A percentile compares a stretch with the other conserved stretches of the same genome.
These are phyloP conservation scores for Emericellopsis cladophorae DNA, from an alignment of 2,329 filamentous ascomycete species.

Conservation along the genomic window DNA sequence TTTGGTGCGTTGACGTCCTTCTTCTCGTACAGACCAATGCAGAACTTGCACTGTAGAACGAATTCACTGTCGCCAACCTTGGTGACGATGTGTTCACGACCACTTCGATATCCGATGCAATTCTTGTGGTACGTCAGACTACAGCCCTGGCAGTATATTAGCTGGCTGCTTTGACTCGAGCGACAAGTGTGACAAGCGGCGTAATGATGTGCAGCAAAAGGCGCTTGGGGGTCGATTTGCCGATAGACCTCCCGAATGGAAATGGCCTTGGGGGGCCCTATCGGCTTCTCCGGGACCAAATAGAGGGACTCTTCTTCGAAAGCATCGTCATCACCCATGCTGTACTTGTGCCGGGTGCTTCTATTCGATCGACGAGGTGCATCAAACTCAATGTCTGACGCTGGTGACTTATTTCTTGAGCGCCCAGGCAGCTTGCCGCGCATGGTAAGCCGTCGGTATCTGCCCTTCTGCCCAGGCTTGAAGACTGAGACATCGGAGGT, in stretches of 20 bases:
- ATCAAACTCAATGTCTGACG: conserved; percentile 41
- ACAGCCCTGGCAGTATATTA: conserved; percentile 39
- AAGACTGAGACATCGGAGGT: conserved; percentile 3
- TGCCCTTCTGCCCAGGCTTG: too few relatives aligned
- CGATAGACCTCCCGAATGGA: conserved; percentile 66
- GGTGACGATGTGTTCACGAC: conserved; percentile 77
- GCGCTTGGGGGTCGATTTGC: conserved; percentile 42
- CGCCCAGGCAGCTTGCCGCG: too few relatives aligned
- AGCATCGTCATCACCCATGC: conserved; percentile 37
- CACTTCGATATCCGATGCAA: conserved; percentile 64
- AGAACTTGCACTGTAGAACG: conserved; percentile 81
- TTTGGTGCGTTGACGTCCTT: conserved; percentile 61
- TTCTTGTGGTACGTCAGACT: conserved; percentile 53
- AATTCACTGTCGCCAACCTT: conserved; percentile 69
- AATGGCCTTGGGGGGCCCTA: conserved; percentile 37
- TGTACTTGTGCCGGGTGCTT: conserved; percentile 26
- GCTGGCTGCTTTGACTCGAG: conserved; percentile 38
- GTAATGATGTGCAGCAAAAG: conserved; percentile 60
- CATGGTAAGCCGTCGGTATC: too few relatives aligned
- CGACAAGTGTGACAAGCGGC: conserved; percentile 60
- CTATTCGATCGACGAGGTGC: conserved; percentile 34
- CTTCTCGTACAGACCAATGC: conserved; percentile 54
- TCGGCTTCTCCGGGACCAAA: conserved; percentile 29
- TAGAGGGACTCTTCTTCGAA: conserved; percentile 48
- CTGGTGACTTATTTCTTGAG: conserved; percentile 10